phyloP scores from a whole-genome alignment of 2,329 filamentous ascomycete genomes.

The Pseudogymnoascus sp. region DNA sequence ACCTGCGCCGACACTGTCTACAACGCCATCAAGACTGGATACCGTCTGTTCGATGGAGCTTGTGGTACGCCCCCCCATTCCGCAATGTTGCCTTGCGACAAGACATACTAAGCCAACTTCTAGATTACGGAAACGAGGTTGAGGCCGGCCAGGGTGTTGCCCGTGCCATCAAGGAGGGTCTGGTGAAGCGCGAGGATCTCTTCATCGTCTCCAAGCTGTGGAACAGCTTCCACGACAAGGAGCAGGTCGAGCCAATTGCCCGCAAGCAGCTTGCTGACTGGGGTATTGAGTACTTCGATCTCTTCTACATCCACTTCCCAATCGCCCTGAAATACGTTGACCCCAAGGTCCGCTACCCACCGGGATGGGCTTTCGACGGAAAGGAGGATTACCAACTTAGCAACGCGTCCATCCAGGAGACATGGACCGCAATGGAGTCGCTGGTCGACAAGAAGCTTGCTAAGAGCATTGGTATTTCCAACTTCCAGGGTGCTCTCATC shows the following conservation, averaged over 20 bases:
- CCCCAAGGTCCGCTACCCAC: conserved; percentile 69
- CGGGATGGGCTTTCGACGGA: conserved; percentile 64
- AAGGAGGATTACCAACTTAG: conserved; percentile 51
- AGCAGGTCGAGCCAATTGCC: conserved; percentile 67
- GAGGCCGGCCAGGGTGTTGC: conserved; percentile 69
- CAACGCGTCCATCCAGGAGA: conserved; percentile 70
- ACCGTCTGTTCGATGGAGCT: conserved; percentile 53
- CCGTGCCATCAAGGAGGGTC: conserved; percentile 70
- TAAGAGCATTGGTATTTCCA: conserved; percentile 70
- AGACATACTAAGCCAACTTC: background rate
- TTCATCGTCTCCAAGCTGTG: conserved; percentile 92
- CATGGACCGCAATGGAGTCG: conserved; percentile 72
- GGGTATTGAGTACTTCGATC: conserved; percentile 82
- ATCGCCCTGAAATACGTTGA: conserved; percentile 79
- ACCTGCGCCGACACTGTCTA: conserved; percentile 61
- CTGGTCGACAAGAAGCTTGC: conserved; percentile 62
- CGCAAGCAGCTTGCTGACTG: conserved; percentile 73
- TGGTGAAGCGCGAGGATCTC: conserved; percentile 77
- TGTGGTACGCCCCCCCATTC: conserved; percentile 35
- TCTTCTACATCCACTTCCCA: conserved; percentile 86
- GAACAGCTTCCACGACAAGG: conserved; percentile 81
- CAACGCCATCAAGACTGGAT: conserved; percentile 53
- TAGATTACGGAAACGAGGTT: conserved; percentile 77
- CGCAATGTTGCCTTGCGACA: background rate
- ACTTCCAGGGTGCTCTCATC: conserved; percentile 71